Conservation (phyloP, 306 rosid genomes). For the Parietaria judaica region DNA sequence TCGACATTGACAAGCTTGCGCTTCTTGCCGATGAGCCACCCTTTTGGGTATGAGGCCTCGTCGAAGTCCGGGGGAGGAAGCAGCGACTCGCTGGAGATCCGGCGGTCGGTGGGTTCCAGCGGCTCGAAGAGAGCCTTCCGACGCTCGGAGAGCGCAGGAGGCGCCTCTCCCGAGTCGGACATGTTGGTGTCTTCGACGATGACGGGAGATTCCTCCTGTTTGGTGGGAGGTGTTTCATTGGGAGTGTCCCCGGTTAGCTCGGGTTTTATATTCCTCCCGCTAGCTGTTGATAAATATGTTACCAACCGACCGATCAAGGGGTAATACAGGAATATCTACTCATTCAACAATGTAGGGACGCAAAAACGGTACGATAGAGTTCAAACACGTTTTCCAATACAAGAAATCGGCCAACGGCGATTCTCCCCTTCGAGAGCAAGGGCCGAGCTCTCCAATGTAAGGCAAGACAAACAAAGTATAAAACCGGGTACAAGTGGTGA, state of each 20-base stretch:
- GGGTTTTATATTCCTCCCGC: constrained; percentile 54
- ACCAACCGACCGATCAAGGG: constrained; percentile 45
- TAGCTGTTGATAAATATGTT: constrained; percentile 65
- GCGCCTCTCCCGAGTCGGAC: constrained; percentile 20
- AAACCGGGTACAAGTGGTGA: too few species aligned
- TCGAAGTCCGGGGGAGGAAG: constrained; percentile 97
- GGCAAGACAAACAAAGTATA: too few species aligned
- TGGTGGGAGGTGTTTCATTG: constrained; percentile 28
- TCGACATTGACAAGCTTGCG: constrained; percentile 93
- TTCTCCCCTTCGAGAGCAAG: too few species aligned
- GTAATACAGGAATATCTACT: too few species aligned
- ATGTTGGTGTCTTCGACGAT: constrained; percentile 28
- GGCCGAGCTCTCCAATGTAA: too few species aligned
- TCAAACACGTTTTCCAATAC: too few species aligned
- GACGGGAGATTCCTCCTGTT: constrained; percentile 37
- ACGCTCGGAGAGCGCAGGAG: constrained; percentile 51
- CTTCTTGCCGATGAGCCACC: constrained; percentile 91
- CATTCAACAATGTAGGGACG: too few species aligned
- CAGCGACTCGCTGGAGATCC: constrained; percentile 65
- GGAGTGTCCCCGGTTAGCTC: constrained; percentile 48
- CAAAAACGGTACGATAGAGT: too few species aligned
- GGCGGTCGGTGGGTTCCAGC: constrained; percentile 53
- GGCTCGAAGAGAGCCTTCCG: constrained; percentile 83
- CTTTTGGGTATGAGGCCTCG: constrained; percentile 63
- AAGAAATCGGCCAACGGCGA: too few species aligned